A percentile compares a stretch with the other conserved stretches of the same genome.
Evolutionary conservation across 2,329 filamentous ascomycete genomes (phyloP).

Genomic region (Colletotrichum melonis): DNA sequence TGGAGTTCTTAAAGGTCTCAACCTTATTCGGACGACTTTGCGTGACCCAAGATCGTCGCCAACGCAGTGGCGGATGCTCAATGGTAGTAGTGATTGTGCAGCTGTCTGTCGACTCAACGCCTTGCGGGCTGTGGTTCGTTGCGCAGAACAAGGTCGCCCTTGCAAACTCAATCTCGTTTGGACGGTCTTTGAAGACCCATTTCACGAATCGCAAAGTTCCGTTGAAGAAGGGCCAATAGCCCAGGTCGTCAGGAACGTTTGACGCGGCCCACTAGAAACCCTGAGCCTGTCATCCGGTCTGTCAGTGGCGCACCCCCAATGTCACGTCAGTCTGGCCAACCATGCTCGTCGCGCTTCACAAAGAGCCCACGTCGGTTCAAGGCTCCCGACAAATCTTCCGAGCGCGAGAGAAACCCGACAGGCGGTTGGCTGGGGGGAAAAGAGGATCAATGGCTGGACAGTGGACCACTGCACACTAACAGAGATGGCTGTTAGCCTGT

Average conservation of each 20-base stretch:
- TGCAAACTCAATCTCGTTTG: constrained; percentile 37
- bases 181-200: constrained; percentile 9
- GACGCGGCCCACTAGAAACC: constrained; percentile 19
- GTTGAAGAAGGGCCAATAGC: constrained; percentile 23
- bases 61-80: not conserved
- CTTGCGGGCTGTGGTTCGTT: constrained; percentile 8
- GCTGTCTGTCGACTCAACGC: not conserved
- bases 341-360: not conserved
- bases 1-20: constrained; percentile 2
- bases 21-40: constrained; percentile 32
- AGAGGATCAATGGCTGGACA: not conserved
- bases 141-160: constrained; percentile 22
- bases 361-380: constrained; percentile 15
- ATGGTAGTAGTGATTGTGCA: too few species aligned
- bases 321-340: constrained; percentile 29
- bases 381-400: constrained; percentile 29
- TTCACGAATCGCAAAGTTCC: constrained; percentile 31
- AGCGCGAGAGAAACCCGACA: not conserved
- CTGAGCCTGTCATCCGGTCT: constrained; percentile 20
- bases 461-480: not conserved
- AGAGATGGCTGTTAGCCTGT: not conserved
- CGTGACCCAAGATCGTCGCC: not conserved
- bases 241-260: constrained; percentile 11
- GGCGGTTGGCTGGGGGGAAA: not conserved
- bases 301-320: constrained; percentile 27